Evolutionary conservation across 176 grass and related monocot species (phyloP), one percentile per base, ranked within the genome.

Genomic region (Stipa capillata): DNA sequence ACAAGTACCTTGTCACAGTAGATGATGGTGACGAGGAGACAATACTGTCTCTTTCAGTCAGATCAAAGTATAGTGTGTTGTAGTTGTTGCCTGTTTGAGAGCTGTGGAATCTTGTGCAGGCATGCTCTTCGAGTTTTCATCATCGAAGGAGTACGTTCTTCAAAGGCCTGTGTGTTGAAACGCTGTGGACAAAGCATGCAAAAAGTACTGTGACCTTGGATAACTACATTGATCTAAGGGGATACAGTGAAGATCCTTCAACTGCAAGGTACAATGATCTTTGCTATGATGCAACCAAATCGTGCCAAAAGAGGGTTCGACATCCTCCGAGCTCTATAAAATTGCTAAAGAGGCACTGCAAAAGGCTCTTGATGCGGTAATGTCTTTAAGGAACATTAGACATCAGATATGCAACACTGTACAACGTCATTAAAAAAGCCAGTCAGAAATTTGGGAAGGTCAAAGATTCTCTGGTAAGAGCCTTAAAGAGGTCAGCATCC

Each of bases 121-220:
- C 93, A 97, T 66, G 76, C 80, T 25, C 74, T 97, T 47, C 87
- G 85, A 60, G 74, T 93, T 73, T 89, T 97, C 65, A 69, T 97
- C 40, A 67, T 89, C 4, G 86, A 93, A 87, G 83, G 88, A 56
- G 79, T 97, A 25, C 83, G 90, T n/a, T 36, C 67, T 97, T 79
- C 87, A 34, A 90, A 83, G 53, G 66, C 85, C 56, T 93, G 88
- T 75, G 89, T 97, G 25, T 72, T 97, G 76, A 93, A 93, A 88
- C 86, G 88, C 65, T n/a, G n/a, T 97, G 93, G 93, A 93, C 93
- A 59, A 97, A 87, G 12, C 85, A 97, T 90, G 87, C 83, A 33
- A 93, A 92, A 87, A 89, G 69, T 52, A 76, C 42, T 62, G 32
- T n/a, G 75, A 59, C 69, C 24, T 75, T 86, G 73, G 85, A 91